These are phyloP conservation scores for Apiospora kogelbergensis DNA, from an alignment of 2,329 filamentous ascomycete species.

Conservation along the genomic window DNA sequence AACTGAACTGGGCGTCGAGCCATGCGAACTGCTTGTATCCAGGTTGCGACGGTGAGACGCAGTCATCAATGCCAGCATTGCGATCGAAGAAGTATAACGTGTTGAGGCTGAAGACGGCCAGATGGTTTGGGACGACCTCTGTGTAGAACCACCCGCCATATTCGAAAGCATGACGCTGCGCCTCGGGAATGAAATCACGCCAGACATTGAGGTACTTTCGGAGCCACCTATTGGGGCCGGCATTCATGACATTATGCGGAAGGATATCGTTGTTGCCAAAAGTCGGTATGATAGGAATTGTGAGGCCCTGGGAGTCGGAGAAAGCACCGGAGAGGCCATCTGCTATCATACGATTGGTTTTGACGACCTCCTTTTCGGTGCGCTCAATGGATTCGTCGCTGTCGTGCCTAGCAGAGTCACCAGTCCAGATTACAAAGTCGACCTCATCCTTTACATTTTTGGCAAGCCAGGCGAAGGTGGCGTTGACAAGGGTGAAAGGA, in stretches of 20 bases:
- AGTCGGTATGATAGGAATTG: slow-evolving; percentile 82
- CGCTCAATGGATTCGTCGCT: slow-evolving; percentile 81
- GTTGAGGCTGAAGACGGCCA: slow-evolving; percentile 92
- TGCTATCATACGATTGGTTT: slow-evolving; percentile 74
- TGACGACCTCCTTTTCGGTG: slow-evolving; percentile 71
- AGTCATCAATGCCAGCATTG: slow-evolving; percentile 93
- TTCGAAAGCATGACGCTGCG: slow-evolving; percentile 85
- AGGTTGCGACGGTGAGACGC: slow-evolving; percentile 73
- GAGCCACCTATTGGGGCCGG: slow-evolving; percentile 87
- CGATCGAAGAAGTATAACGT: slow-evolving; percentile 95
- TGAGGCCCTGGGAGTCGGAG: slow-evolving; percentile 56
- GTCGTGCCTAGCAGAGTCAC: slow-evolving; percentile 86
- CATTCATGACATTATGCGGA: slow-evolving; percentile 88
- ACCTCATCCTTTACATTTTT: slow-evolving; percentile 74
- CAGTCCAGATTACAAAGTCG: slow-evolving; percentile 92
- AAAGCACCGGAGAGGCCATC: slow-evolving; percentile 77
- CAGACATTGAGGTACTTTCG: slow-evolving; percentile 76
- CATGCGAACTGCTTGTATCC: slow-evolving; percentile 96
- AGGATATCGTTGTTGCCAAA: slow-evolving; percentile 98
- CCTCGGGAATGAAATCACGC: slow-evolving; percentile 85
- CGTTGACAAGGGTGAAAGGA: slow-evolving; percentile 76
- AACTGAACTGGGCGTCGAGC: slow-evolving; percentile 84
- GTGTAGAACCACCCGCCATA: slow-evolving; percentile 93
- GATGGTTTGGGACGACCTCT: slow-evolving; percentile 81
- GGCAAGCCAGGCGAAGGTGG: slow-evolving; percentile 86